Evolutionary conservation across 352 stramenopile genomes (phyloP), one percentile per base, ranked within the genome.

Genomic region (Thalassiosira mediterranea): DNA sequence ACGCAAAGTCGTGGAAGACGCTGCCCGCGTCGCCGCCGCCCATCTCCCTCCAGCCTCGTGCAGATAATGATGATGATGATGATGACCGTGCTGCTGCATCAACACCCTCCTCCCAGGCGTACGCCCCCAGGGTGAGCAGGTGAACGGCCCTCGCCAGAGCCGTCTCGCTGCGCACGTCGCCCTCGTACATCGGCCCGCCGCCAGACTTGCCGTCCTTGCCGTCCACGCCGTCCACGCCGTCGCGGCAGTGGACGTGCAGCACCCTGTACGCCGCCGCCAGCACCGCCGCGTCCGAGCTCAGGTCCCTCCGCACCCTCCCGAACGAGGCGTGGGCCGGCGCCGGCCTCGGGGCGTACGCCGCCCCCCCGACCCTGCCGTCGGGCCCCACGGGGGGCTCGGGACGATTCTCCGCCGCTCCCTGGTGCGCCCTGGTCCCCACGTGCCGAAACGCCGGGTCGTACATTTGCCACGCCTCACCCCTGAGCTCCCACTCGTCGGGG

Each of bases 401-500:
- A 13, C 86, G 65, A 64, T 63, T 83, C 59, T 93, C 87, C 11
- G 88, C 62, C 40, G 88, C 87, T 62, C 42, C 73, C 60, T 94
- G 87, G 72, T 94, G 90, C 42, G 64, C 53, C 28, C 72, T 73
- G 13, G 79, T 60, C 26, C 68, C 83, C 15, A 94, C 86, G 53
- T 93, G 88, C 42, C 79, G 88, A 67, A 94, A 95, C 0, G 76
- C 73, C 13, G 90, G 88, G 69, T 95, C 90, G 65, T 94, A 95
- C 37, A 83, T 72, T 23, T 84, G 59, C 90, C 90, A 95, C 23
- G 63, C 73, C 47, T 66, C 60, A 40, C 65, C 63, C 44, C 78
- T 63, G 28, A 95, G 61, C 49, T 84, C 67, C 81, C 84, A 93
- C 40, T 88, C 85, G 60, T 93, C 80, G n/a, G 89, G 77, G 52